A percentile compares a stretch with the other conserved stretches of the same genome.
Conservation (phyloP, 768 basidiomycete genomes). For the Leccinellum albellum region DNA sequence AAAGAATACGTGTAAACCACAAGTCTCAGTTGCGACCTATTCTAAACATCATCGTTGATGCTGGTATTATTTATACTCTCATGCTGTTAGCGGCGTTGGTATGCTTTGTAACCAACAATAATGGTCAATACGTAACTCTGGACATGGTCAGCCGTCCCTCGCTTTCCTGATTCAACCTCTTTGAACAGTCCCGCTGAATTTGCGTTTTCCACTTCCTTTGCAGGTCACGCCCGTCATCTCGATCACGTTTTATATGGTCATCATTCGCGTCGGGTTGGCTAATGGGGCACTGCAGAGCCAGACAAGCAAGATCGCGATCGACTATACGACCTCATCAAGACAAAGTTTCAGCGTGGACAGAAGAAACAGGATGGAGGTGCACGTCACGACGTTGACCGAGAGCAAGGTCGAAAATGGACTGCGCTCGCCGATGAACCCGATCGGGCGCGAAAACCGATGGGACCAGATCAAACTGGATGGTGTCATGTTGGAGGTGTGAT, state of each 20-base stretch:
- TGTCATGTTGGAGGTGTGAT: not conserved
- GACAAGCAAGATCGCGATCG: not conserved
- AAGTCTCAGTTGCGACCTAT: constrained; percentile 10
- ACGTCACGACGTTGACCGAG: not conserved
- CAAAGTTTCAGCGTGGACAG: not conserved
- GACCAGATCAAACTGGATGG: not conserved
- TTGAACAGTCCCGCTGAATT: not conserved
- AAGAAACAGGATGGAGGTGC: constrained; percentile 4
- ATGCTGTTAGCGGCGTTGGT: constrained; percentile 32
- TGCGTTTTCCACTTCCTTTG: not conserved
- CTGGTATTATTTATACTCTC: constrained; percentile 36
- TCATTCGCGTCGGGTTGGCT: constrained; percentile 34
- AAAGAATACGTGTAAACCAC: constrained; percentile 9
- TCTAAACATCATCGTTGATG: constrained; percentile 35
- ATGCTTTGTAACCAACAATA: constrained; percentile 26
- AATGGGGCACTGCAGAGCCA: not conserved
- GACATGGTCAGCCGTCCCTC: constrained; percentile 29
- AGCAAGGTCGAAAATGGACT: not conserved
- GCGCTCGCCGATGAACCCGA: not conserved
- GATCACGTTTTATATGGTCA: constrained; percentile 43
- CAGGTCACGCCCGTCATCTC: constrained; percentile 38
- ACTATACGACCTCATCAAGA: not conserved
- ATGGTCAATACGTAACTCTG: constrained; percentile 34
- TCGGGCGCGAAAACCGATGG: not conserved
- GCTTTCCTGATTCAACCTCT: not conserved